Base-by-base conservation (phyloP, 805 yeast species). In the Saturnispora hagleri region DNA sequence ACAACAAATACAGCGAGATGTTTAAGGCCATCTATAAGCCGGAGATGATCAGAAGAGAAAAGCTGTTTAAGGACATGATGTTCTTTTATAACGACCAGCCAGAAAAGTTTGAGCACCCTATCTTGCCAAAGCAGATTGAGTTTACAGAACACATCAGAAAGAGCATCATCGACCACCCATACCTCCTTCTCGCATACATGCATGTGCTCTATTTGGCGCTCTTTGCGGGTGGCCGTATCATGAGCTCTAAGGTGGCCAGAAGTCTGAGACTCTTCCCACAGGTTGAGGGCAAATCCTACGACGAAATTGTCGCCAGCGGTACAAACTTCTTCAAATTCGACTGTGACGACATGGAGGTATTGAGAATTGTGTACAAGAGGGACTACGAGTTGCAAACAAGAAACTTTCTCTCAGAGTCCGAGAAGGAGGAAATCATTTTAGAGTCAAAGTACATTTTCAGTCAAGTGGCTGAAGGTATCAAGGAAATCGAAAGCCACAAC, bases 171-270 rank as follows among this genome's bases (percentile, higher is more conserved):
- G 81, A 76, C 44, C 82, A 83, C 61, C 95, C 96, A 7, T 79
- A 84, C 58, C 66, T 86, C 20, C 66, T 87, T 36, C 71, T 87
- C 46, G 93, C 95, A 5, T 87, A 87, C 66, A 79, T 88, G 71
- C 96, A 87, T 64, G 93, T 86, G 46, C 75, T 87, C 80, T 87
- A 87, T 67, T 69, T 87, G 62, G 95, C 93, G 0, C 74, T 87
- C 48, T 87, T 87, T 70, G 95, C 95, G 2, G 96, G 96, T 48
- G 95, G 95, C 17, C 73, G 82, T 56, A 73, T 87, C 34, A 75
- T 88, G 79, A 71, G 83, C 54, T 81, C 89, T 0, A 77, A 81
- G 17, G 67, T 87, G 28, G 72, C 82, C 48, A 79, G 76, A 60
- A 82, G 89, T 24, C 69, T 83, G 5, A 87, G 89, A 2, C 67